These are phyloP conservation scores for Escallonia rubra DNA, from an alignment of 129 eudicot species.

Conservation along the genomic window DNA sequence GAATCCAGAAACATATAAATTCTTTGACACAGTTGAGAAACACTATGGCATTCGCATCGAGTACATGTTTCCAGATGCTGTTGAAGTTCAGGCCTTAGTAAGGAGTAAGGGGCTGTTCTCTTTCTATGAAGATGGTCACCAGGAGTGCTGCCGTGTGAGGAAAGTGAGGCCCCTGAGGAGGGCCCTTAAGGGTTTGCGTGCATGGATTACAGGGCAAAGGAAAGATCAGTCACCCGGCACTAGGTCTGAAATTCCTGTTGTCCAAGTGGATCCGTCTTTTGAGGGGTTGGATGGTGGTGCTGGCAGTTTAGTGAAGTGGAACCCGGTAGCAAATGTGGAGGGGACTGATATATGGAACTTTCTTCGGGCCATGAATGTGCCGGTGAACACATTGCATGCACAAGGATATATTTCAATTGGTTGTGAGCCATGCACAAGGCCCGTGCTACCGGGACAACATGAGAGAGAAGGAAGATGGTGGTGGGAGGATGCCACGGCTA, in stretches of 20 bases:
- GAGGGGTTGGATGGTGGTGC: slow-evolving; percentile 92
- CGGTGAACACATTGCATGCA: slow-evolving; percentile 82
- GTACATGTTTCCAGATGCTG: slow-evolving; percentile 95
- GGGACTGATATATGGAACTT: slow-evolving; percentile 82
- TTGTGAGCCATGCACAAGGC: slow-evolving; percentile 97
- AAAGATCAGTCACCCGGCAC: slow-evolving; percentile 99
- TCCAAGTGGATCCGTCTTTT: slow-evolving; percentile 89
- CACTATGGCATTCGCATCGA: slow-evolving; percentile 75
- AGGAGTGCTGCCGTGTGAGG: slow-evolving; percentile 96
- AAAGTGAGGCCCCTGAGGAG: slow-evolving; percentile 90
- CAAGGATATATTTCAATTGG: slow-evolving; percentile 90
- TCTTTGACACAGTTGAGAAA: slow-evolving; percentile 79
- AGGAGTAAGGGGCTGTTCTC: slow-evolving; percentile 88
- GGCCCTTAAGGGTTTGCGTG: slow-evolving; percentile 90
- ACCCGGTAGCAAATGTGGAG: slow-evolving; percentile 85
- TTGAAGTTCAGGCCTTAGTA: slow-evolving; percentile 84
- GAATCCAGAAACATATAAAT: slow-evolving; percentile 84
- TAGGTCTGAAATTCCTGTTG: slow-evolving; percentile 83
- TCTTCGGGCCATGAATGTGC: slow-evolving; percentile 82
- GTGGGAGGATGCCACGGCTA: slow-evolving; percentile 99
- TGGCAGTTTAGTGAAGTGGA: slow-evolving; percentile 96
- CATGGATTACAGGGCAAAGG: slow-evolving; percentile 98
- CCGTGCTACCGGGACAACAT: slow-evolving; percentile 93
- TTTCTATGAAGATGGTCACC: slow-evolving; percentile 97
- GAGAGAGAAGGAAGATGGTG: slow-evolving; percentile 99